Evolutionary conservation across 352 stramenopile species (phyloP), one percentile per base, ranked within the genome.

Genomic region (Achlya hypogyna): DNA sequence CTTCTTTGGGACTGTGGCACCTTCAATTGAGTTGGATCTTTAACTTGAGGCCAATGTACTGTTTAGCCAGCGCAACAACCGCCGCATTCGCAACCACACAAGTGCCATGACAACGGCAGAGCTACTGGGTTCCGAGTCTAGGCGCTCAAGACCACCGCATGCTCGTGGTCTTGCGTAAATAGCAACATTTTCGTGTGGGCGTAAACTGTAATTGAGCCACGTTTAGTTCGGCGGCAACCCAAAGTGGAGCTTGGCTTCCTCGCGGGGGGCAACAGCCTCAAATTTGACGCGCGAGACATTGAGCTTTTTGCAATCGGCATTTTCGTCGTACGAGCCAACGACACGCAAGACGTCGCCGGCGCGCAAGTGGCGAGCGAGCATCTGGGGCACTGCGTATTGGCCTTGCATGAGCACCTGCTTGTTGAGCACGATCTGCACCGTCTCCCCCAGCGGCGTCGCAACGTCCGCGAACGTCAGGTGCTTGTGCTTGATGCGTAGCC

Each of bases 391-490:
- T 14, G 54, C 18, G 18, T 34, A 20, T 20, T 49, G 9, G 0
- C 54, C 54, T 31, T 63, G 54, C 16, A 27, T 2, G 20, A 63
- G 20, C n/a, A 1, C 45, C 32, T 18, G 5, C n/a, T 28, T 25
- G 22, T 45, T 63, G 32, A 63, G 54, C 32, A 63, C 54, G 18
- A 63, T 34, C 45, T 63, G 54, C 32, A 51, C 45, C 12, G 9
- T 2, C 34, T 34, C 20, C 0, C 34, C 34, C 6, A 42, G 34
- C 10, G n/a, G 34, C 20, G 35, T 10, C 14, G 12, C 20, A 8
- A 63, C 34, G 35, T 63, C 54, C n/a, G 45, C 10, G 35, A 63
- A 63, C 4, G 32, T 51, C 20, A 63, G 34, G n/a, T 63, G 43
- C 20, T 34, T 31, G 25, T 34, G 43, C 35, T 63, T 63, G 54